Percentiles rank a stretch among this genome's conserved stretches.
Conservation (phyloP, 495 filamentous ascomycete species). For the Terfezia boudieri region DNA sequence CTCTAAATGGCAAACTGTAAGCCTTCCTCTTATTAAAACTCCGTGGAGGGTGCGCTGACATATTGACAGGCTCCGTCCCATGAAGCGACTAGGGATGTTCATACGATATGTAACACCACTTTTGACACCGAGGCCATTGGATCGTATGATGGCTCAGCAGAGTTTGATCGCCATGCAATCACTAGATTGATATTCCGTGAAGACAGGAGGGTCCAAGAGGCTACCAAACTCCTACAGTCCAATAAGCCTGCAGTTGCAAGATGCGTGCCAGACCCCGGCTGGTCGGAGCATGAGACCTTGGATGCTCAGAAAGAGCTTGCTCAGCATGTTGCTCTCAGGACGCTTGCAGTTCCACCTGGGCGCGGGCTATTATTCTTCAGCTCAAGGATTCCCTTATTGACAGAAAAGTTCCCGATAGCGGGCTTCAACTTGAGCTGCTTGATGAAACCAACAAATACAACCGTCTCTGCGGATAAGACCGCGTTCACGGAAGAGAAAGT, state of each 20-base stretch:
- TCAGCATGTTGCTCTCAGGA: slow-evolving; percentile 62
- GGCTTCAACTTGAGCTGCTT: slow-evolving; percentile 75
- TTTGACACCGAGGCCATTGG: slow-evolving; percentile 35
- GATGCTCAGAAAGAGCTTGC: slow-evolving; percentile 84
- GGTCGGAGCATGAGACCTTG: slow-evolving; percentile 66
- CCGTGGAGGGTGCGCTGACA: not conserved
- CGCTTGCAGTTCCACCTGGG: slow-evolving; percentile 66
- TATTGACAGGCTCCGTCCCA: slow-evolving; percentile 32
- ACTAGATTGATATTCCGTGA: slow-evolving; percentile 73
- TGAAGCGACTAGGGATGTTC: slow-evolving; percentile 48
- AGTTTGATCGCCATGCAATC: slow-evolving; percentile 57
- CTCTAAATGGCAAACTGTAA: slow-evolving; percentile 16
- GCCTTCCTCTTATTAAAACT: not conserved
- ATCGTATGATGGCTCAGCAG: slow-evolving; percentile 42
- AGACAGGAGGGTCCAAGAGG: slow-evolving; percentile 69
- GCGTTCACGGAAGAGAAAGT: slow-evolving; percentile 84
- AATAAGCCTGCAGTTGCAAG: slow-evolving; percentile 52
- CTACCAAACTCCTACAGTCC: slow-evolving; percentile 53
- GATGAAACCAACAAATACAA: slow-evolving; percentile 77
- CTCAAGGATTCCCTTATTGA: slow-evolving; percentile 60
- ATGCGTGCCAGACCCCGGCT: slow-evolving; percentile 49
- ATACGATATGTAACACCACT: slow-evolving; percentile 39
- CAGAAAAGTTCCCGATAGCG: slow-evolving; percentile 65
- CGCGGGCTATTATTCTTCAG: slow-evolving; percentile 67
- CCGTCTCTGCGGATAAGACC: slow-evolving; percentile 62